phyloP scores from a whole-genome alignment of 2,329 filamentous ascomycete genomes.

The Acrocalymma vagum region DNA sequence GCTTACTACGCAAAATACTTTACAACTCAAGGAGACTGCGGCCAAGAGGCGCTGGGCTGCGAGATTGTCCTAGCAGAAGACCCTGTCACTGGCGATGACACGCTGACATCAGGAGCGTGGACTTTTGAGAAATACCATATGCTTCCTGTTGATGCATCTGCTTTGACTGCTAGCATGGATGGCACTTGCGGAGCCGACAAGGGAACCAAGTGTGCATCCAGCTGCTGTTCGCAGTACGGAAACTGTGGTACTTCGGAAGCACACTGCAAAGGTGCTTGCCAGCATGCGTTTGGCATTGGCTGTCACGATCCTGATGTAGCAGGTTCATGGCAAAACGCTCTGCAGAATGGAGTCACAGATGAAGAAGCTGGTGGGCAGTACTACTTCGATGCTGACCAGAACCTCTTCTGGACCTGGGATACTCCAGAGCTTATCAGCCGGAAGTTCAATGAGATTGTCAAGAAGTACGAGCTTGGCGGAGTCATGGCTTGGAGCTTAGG shows the following conservation, averaged over 20 bases:
- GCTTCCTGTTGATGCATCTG: slow-evolving; percentile 22
- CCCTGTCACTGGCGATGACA: slow-evolving; percentile 66
- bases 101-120: slow-evolving; percentile 65
- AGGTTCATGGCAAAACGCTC: slow-evolving; percentile 66
- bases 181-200: slow-evolving; percentile 42
- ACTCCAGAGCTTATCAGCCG: slow-evolving; percentile 65
- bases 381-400: slow-evolving; percentile 68
- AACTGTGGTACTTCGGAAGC: slow-evolving; percentile 38
- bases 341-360: slow-evolving; percentile 64
- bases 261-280: slow-evolving; percentile 42
- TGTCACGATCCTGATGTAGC: slow-evolving; percentile 60
- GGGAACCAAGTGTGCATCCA: slow-evolving; percentile 31
- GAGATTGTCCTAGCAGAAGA: slow-evolving; percentile 67
- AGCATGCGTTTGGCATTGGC: slow-evolving; percentile 45
- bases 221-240: slow-evolving; percentile 44
- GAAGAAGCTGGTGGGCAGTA: slow-evolving; percentile 69
- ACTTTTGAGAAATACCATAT: slow-evolving; percentile 52
- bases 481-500: slow-evolving; percentile 80
- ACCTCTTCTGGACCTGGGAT: slow-evolving; percentile 79
- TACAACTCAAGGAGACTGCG: slow-evolving; percentile 58
- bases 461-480: slow-evolving; percentile 67
- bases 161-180: slow-evolving; percentile 26
- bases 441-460: slow-evolving; percentile 70
- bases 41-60: slow-evolving; percentile 63
- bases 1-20: slow-evolving; percentile 77